These are phyloP conservation scores for Saprolegnia parasitica DNA, from an alignment of 352 stramenopile species.

Conservation along the genomic window DNA sequence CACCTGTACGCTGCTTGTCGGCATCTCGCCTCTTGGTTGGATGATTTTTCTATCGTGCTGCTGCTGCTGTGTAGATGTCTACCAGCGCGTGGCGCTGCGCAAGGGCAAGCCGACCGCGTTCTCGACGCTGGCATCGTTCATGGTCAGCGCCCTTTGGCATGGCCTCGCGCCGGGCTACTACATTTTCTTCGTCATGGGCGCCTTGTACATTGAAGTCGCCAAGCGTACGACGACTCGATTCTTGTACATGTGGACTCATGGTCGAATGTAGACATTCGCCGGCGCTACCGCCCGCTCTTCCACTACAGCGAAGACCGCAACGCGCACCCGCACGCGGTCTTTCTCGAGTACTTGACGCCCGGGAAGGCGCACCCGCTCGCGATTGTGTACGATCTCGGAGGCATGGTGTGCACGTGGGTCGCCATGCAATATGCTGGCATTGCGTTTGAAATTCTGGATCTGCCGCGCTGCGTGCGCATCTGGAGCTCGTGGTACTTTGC, in stretches of 20 bases:
- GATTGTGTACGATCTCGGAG: constrained; percentile 68
- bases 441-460: constrained; percentile 78
- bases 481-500: constrained; percentile 82
- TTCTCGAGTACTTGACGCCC: constrained; percentile 66
- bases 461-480: constrained; percentile 65
- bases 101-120: constrained; percentile 66
- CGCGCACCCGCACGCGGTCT: constrained; percentile 72
- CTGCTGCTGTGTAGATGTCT: constrained; percentile 62
- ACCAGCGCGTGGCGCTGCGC: constrained; percentile 74
- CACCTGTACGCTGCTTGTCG: constrained; percentile 74
- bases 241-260: background rate
- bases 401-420: constrained; percentile 73
- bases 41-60: too few species aligned
- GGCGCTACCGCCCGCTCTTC: constrained; percentile 67
- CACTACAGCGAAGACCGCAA: constrained; percentile 83
- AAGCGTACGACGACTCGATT: constrained; percentile 51
- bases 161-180: constrained; percentile 84
- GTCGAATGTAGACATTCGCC: constrained; percentile 49
- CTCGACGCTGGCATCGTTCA: constrained; percentile 75
- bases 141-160: constrained; percentile 83
- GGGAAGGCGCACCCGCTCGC: constrained; percentile 66
- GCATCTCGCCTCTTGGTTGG: too few species aligned
- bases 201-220: constrained; percentile 82
- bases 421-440: constrained; percentile 84
- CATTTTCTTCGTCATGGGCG: constrained; percentile 80